Conservation (phyloP, 2,329 filamentous ascomycete species). For the Talaromyces atroroseus region DNA sequence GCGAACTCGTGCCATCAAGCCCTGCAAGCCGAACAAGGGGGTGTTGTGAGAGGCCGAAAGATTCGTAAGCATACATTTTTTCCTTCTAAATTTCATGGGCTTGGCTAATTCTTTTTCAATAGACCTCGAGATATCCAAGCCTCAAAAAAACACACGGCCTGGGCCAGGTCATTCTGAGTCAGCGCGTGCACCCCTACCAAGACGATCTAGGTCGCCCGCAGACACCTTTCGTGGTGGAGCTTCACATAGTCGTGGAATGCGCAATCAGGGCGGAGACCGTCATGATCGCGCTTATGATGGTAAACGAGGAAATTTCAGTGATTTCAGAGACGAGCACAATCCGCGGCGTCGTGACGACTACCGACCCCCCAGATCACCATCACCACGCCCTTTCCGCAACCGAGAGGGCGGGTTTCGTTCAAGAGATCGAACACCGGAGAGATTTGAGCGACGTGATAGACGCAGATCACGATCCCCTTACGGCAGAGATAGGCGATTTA, state of each 20-base stretch:
- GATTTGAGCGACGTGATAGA: conserved; percentile 50
- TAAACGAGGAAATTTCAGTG: conserved; percentile 37
- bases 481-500: conserved; percentile 56
- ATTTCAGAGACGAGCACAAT: conserved; percentile 46
- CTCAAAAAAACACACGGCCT: conserved; percentile 70
- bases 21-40: conserved; percentile 71
- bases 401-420: conserved; percentile 57
- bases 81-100: not conserved
- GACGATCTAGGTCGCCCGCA: conserved; percentile 57
- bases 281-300: conserved; percentile 38
- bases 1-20: conserved; percentile 67
- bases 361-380: conserved; percentile 56
- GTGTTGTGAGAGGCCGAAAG: conserved; percentile 77
- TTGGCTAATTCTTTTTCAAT: conserved; percentile 10
- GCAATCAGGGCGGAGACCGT: conserved; percentile 34
- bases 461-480: conserved; percentile 67
- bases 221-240: conserved; percentile 47
- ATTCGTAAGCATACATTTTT: conserved; percentile 64
- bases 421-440: conserved; percentile 41
- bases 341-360: conserved; percentile 58
- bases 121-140: conserved; percentile 88
- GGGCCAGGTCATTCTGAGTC: conserved; percentile 37
- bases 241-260: conserved; percentile 25
- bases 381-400: conserved; percentile 55
- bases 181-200: conserved; percentile 32